Conservation (phyloP, 148 eudicot species). For the Amaranthus palmeri region DNA sequence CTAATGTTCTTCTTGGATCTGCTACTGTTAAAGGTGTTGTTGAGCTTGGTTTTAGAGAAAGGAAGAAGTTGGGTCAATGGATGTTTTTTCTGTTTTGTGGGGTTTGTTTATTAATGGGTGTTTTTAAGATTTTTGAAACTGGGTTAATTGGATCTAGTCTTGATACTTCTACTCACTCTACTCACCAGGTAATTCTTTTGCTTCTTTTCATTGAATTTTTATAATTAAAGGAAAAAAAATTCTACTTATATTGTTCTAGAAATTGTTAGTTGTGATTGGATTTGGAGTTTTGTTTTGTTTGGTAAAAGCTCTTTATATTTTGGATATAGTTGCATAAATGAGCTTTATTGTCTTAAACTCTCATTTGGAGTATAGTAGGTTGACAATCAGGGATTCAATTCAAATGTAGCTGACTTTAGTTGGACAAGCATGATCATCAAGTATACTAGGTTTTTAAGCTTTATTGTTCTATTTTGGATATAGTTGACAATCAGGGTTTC, state of each 20-base stretch:
- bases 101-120: constrained; percentile 63
- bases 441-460: no score
- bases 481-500: no score
- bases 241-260: neutral
- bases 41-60: constrained; percentile 45
- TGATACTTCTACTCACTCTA: constrained; percentile 28
- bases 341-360: no score
- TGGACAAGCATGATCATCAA: no score
- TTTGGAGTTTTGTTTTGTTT: no score
- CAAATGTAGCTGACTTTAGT: no score
- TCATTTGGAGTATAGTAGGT: no score
- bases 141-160: constrained; percentile 62
- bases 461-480: no score
- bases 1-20: constrained; percentile 13
- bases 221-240: no score
- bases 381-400: no score
- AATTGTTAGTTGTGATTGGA: neutral
- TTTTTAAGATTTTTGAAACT: constrained; percentile 56
- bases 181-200: constrained; percentile 38
- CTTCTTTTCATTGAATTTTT: neutral
- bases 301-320: no score
- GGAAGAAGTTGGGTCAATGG: constrained; percentile 63
- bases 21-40: constrained; percentile 28
- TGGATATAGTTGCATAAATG: no score
- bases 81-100: constrained; percentile 78